Percentiles rank a stretch among this genome's conserved stretches.
These are phyloP conservation scores for Nothopassalora personata DNA, from an alignment of 2,329 filamentous ascomycete species.

Conservation along the genomic window DNA sequence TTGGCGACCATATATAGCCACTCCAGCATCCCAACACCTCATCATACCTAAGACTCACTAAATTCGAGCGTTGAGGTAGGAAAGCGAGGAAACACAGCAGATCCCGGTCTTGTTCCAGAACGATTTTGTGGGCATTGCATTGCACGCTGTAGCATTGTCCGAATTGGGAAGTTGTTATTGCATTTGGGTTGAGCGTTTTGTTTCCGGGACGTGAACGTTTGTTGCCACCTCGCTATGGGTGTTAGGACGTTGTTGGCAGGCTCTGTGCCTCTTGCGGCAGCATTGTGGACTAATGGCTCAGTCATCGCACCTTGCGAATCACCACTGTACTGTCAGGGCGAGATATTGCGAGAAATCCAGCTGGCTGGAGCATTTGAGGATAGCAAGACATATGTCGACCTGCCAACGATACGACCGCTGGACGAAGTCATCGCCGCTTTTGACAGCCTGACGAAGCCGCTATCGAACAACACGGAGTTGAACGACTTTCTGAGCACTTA, in stretches of 20 bases:
- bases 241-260: neutral
- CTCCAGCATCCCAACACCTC: neutral
- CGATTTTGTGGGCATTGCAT: neutral
- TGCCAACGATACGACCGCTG: conserved; percentile 55
- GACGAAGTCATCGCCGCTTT: conserved; percentile 59
- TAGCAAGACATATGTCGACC: conserved; percentile 66
- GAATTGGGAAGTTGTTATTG: neutral
- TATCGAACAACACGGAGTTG: conserved; percentile 59
- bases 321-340: conserved; percentile 62
- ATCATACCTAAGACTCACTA: neutral
- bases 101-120: neutral
- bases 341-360: conserved; percentile 58
- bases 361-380: conserved; percentile 60
- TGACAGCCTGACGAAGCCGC: conserved; percentile 53
- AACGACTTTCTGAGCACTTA: conserved; percentile 57
- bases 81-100: neutral
- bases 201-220: neutral
- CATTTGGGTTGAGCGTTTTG: neutral
- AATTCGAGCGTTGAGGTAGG: neutral
- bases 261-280: conserved; percentile 22
- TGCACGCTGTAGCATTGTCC: neutral
- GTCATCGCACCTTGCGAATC: conserved; percentile 62
- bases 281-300: conserved; percentile 56
- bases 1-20: neutral
- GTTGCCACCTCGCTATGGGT: neutral